Evolutionary conservation across 345 rosid species (phyloP).

Genomic region (Salix koriyanagi): DNA sequence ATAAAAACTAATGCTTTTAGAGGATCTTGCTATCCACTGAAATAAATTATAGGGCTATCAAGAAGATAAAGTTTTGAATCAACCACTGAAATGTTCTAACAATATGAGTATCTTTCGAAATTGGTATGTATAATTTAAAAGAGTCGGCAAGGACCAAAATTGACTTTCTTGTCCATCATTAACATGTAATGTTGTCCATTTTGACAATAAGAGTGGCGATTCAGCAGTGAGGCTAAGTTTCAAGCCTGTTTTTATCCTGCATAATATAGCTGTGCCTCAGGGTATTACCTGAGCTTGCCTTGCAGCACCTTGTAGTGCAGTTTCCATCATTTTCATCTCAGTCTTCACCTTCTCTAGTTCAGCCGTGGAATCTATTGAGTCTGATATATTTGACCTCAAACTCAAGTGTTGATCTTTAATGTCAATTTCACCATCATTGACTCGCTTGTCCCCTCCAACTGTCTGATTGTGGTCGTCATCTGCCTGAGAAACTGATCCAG

Average conservation of each 20-base stretch:
- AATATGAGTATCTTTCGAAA: background rate
- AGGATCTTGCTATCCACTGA: background rate
- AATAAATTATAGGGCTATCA: background rate
- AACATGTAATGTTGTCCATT: background rate
- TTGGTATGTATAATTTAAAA: background rate
- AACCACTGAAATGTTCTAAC: background rate
- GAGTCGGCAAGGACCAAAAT: background rate
- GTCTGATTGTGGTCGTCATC: slow-evolving; percentile 11
- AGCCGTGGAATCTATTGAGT: slow-evolving; percentile 34
- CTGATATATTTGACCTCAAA: slow-evolving; percentile 41
- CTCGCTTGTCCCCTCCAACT: slow-evolving; percentile 37
- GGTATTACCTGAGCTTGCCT: slow-evolving; percentile 95
- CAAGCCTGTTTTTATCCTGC: background rate
- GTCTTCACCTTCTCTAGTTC: slow-evolving; percentile 77
- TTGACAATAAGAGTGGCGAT: background rate
- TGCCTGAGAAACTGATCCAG: slow-evolving; percentile 36
- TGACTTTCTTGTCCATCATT: background rate
- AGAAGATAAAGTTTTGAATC: background rate
- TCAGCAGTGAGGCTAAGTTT: background rate
- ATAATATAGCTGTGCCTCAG: slow-evolving; percentile 1
- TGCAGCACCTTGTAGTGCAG: slow-evolving; percentile 97
- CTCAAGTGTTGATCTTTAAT: slow-evolving; percentile 38
- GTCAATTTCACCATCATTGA: slow-evolving; percentile 34
- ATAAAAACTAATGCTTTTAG: background rate
- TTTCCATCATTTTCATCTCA: slow-evolving; percentile 94